These are phyloP conservation scores for Salix exigua DNA, from an alignment of 345 rosid species.

Conservation along the genomic window DNA sequence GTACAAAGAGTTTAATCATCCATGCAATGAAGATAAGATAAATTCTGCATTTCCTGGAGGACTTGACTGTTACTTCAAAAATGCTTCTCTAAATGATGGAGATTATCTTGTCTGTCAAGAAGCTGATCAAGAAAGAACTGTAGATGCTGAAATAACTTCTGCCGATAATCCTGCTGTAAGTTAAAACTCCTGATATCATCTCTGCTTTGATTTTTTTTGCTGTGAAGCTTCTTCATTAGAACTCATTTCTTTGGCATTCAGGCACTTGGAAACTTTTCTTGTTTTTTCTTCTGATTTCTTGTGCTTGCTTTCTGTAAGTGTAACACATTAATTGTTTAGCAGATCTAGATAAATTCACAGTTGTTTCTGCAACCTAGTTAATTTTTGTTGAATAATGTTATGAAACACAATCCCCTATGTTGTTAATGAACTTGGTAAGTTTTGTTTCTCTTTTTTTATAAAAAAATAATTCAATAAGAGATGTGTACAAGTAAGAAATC, in stretches of 20 bases:
- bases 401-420: not conserved
- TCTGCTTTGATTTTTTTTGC: constrained; percentile 4
- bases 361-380: not conserved
- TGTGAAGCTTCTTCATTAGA: constrained; percentile 2
- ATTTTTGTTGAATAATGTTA: too few species aligned
- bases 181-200: not conserved
- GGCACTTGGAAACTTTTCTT: not conserved
- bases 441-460: not conserved
- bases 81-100: constrained; percentile 22
- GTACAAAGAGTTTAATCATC: constrained; percentile 17
- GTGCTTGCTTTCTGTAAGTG: not conserved
- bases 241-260: not conserved
- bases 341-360: not conserved
- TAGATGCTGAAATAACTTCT: constrained; percentile 30
- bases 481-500: not conserved
- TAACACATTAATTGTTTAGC: not conserved
- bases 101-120: constrained; percentile 26
- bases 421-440: not conserved
- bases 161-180: constrained; percentile 45
- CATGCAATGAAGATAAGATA: constrained; percentile 34
- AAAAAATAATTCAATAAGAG: not conserved
- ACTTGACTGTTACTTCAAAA: constrained; percentile 17
- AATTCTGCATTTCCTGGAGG: constrained; percentile 22
- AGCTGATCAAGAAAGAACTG: constrained; percentile 33
- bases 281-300: not conserved